Conservation (phyloP, 2,329 filamentous ascomycete genomes). For the Diaporthe helianthi region DNA sequence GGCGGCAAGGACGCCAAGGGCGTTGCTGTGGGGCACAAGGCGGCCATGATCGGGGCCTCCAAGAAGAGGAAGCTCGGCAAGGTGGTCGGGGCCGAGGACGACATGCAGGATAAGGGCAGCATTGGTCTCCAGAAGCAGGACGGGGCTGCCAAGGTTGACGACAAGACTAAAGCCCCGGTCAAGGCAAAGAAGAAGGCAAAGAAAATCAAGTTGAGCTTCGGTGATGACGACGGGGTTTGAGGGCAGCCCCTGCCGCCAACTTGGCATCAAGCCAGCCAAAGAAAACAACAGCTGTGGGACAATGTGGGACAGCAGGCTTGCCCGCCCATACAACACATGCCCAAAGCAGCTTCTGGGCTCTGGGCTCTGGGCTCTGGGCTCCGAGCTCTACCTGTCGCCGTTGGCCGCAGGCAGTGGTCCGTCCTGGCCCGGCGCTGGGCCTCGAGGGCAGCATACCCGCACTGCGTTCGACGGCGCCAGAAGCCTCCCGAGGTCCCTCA, state of each 20-base stretch:
- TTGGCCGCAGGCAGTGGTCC: neutral
- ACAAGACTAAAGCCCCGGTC: constrained; percentile 35
- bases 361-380: neutral
- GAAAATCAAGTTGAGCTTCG: constrained; percentile 74
- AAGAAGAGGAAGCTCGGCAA: constrained; percentile 64
- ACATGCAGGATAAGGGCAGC: constrained; percentile 32
- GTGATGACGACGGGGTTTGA: constrained; percentile 61
- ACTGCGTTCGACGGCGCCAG: neutral
- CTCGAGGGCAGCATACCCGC: neutral
- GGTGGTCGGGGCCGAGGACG: constrained; percentile 52
- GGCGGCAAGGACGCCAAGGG: constrained; percentile 39
- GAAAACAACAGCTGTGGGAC: neutral
- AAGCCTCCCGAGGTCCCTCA: neutral
- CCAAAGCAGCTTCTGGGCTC: neutral
- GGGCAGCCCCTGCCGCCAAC: neutral
- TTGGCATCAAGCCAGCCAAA: neutral
- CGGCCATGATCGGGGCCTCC: constrained; percentile 49
- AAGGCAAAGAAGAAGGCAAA: constrained; percentile 60
- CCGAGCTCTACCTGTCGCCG: neutral
- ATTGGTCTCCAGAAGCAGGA: neutral
- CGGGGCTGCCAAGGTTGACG: constrained; percentile 34
- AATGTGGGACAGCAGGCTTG: neutral
- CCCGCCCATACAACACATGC: neutral
- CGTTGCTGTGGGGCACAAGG: constrained; percentile 40
- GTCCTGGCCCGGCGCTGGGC: neutral